These are phyloP conservation scores for Leccinum fallax DNA, from an alignment of 1,284 basidiomycete genomes.

Conservation along the genomic window DNA sequence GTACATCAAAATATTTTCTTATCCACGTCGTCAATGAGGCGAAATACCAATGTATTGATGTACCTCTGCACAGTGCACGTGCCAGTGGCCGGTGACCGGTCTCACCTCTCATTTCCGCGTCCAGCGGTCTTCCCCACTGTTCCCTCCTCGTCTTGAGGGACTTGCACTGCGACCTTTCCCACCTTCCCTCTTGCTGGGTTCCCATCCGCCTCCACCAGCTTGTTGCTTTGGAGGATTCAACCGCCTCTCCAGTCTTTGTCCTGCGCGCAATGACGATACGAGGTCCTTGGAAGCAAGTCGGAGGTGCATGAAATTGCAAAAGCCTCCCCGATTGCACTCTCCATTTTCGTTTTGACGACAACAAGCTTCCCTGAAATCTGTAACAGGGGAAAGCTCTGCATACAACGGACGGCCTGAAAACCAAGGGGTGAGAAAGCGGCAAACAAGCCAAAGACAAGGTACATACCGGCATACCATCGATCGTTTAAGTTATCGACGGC, in stretches of 20 bases:
- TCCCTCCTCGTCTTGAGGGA: constrained; percentile 58
- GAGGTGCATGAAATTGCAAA: constrained; percentile 99
- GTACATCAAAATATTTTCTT: neutral
- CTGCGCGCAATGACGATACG: constrained; percentile 75
- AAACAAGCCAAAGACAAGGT: neutral
- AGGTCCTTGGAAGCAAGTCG: constrained; percentile 84
- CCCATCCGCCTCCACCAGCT: constrained; percentile 78
- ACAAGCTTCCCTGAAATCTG: constrained; percentile 98
- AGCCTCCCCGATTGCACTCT: constrained; percentile 93
- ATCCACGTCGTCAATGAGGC: neutral
- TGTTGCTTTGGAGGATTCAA: constrained; percentile 64
- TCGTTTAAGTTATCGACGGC: constrained; percentile 95
- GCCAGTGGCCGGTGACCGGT: neutral
- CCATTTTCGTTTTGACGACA: constrained; percentile 98
- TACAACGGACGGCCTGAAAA: constrained; percentile 87
- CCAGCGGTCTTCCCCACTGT: constrained; percentile 77
- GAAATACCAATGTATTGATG: neutral
- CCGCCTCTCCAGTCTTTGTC: constrained; percentile 83
- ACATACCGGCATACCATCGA: constrained; percentile 95
- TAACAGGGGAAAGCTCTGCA: constrained; percentile 97
- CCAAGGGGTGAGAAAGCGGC: constrained; percentile 7
- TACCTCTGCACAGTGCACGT: too few relatives aligned
- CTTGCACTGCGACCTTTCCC: constrained; percentile 73
- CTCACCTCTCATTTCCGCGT: constrained; percentile 51
- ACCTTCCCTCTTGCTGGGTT: constrained; percentile 66